These are phyloP conservation scores for Flueggea neowawraea DNA, from an alignment of 441 rosid genomes.

Conservation along the genomic window DNA sequence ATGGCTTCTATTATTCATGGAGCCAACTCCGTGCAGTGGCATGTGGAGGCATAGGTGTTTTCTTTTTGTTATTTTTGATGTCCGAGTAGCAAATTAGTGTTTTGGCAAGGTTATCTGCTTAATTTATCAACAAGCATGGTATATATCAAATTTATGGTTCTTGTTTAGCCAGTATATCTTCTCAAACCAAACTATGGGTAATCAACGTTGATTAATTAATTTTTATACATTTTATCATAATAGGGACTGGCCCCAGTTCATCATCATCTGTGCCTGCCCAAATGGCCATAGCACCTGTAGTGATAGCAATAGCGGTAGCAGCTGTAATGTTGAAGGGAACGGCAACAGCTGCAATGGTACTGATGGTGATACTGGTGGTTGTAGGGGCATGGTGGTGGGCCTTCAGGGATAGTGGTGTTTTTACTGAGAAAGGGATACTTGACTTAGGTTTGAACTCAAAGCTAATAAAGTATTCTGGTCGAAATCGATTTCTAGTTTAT, in stretches of 20 bases:
- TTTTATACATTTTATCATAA: conserved; percentile 64
- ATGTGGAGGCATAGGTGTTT: too few relatives aligned
- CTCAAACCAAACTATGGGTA: conserved; percentile 1
- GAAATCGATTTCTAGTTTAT: conserved; percentile 3
- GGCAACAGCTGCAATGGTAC: conserved; percentile 55
- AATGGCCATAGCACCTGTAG: conserved; percentile 70
- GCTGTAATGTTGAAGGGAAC: conserved; percentile 64
- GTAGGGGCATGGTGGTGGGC: conserved; percentile 84
- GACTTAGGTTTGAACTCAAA: conserved; percentile 57
- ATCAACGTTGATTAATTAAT: conserved; percentile 32
- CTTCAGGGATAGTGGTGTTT: conserved; percentile 67
- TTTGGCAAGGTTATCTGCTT: neutral
- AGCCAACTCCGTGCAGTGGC: too few relatives aligned
- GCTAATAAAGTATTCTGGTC: conserved; percentile 18
- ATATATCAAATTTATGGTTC: conserved; percentile 2
- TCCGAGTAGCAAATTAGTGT: too few relatives aligned
- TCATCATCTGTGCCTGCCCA: conserved; percentile 65
- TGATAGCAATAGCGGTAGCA: conserved; percentile 75
- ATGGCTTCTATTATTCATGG: too few relatives aligned
- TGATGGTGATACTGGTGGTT: conserved; percentile 76
- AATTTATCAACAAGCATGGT: conserved; percentile 3
- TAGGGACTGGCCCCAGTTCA: conserved; percentile 92
- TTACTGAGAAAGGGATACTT: conserved; percentile 52
- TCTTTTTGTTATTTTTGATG: too few relatives aligned
- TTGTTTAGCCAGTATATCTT: conserved; percentile 4